Conservation (phyloP, 176 grass and related monocot genomes). For the Cenchrus purpureus region DNA sequence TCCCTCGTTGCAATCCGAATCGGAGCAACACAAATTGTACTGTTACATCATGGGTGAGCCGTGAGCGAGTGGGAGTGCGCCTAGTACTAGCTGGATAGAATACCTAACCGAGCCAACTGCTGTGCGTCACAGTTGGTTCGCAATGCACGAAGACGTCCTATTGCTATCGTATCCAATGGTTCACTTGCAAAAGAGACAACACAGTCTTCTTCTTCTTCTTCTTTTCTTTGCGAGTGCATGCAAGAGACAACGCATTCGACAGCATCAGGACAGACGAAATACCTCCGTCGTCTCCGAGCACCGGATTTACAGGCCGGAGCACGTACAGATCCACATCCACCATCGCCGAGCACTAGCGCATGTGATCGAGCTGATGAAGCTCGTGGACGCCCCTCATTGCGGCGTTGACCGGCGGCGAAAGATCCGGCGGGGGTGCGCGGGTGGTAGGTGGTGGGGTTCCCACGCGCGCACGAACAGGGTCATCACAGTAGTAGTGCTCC, state of each 20-base stretch:
- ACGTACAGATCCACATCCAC: background rate
- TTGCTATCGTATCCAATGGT: background rate
- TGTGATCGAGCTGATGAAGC: background rate
- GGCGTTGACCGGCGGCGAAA: constrained; percentile 1
- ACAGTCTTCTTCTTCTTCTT: background rate
- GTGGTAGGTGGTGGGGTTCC: constrained; percentile 13
- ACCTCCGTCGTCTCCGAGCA: too few species aligned
- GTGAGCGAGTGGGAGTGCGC: background rate
- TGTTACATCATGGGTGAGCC: too few species aligned
- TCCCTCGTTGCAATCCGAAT: background rate
- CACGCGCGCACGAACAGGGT: background rate
- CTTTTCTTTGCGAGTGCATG: too few species aligned
- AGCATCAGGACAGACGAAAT: background rate
- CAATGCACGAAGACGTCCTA: background rate
- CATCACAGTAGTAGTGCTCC: background rate
- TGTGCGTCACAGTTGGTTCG: constrained; percentile 27
- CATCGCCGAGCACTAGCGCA: background rate
- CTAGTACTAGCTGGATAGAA: background rate
- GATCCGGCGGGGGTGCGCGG: background rate
- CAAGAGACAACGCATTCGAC: background rate
- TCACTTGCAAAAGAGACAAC: background rate
- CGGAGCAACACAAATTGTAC: background rate
- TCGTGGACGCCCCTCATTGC: background rate
- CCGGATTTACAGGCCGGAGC: too few species aligned
- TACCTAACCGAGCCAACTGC: constrained; percentile 16